Evolutionary conservation across 371 early-diverging fungal species (phyloP), one percentile per base, ranked within the genome.

Genomic region (Haplosporangium sp.): DNA sequence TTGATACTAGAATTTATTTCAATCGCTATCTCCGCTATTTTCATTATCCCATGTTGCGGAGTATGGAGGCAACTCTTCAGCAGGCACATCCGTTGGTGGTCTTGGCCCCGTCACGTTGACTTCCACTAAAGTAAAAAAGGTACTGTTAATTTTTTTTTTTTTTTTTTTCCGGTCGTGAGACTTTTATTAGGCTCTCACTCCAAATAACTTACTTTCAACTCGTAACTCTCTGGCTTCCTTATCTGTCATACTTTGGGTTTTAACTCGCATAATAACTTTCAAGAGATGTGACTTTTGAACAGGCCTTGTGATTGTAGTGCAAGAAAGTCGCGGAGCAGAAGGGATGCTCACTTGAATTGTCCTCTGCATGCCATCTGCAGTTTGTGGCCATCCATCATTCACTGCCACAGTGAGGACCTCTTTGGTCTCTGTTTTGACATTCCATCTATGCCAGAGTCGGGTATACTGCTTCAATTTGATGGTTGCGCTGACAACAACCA

Each of bases 391-490:
- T 3, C 67, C 79, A 2, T 65, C 38, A 37, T 42, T 58, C 34
- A 78, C 60, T 0, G 63, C 56, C 60, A 67, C 20, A n/a, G 53
- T 58, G 6, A 78, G 8, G 27, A 70, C 44, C 34, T 67, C 65
- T 20, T 78, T 74, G n/a, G 66, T 78, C 56, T 74, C 74, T 2
- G 42, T 63, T 38, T 78, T 74, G 57, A 67, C 67, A 35, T 78
- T 47, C 65, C 79, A 38, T 11, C 50, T 56, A 40, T 74, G 67
- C 74, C 79, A 74, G n/a, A 78, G 74, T 6, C 74, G 71, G 0
- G 74, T 78, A 40, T 74, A 78, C 39, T 78, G 71, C 62, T 78
- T 74, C 40, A 78, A 42, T 60, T 78, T 78, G 35, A 78, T 60
- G 5, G 64, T 52, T 1, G 71, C 74, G 34, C 19, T 58, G 27